These are phyloP conservation scores for Fomes fomentarius DNA, from an alignment of 1,284 basidiomycete genomes.

Conservation along the genomic window DNA sequence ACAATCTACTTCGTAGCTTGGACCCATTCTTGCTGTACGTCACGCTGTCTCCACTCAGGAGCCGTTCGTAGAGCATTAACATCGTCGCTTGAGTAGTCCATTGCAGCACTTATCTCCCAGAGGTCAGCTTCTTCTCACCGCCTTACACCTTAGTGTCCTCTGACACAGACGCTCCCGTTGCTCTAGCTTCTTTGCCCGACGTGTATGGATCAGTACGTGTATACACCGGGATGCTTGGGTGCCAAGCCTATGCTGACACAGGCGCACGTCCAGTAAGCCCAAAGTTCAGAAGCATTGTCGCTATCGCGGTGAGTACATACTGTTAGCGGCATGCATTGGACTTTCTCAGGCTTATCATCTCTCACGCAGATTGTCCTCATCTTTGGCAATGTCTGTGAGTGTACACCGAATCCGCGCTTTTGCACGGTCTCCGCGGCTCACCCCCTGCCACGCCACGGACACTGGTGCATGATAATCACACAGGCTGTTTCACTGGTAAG, in stretches of 20 bases:
- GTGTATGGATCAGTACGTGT: slow-evolving; percentile 2
- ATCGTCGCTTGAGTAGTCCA: neutral
- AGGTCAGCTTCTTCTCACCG: neutral
- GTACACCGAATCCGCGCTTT: neutral
- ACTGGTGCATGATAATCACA: too few species aligned
- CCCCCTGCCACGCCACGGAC: too few species aligned
- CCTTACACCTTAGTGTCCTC: too few species aligned
- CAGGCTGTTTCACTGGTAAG: too few species aligned
- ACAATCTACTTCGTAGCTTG: neutral
- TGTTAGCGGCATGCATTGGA: neutral
- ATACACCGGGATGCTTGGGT: neutral
- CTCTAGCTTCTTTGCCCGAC: neutral
- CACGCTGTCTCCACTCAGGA: neutral
- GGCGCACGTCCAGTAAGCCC: too few species aligned
- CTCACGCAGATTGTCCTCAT: neutral
- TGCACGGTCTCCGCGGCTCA: too few species aligned
- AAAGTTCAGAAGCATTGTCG: too few species aligned
- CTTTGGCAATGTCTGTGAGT: slow-evolving; percentile 2
- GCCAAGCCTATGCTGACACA: neutral
- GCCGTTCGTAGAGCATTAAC: neutral
- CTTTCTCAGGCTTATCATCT: neutral
- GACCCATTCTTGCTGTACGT: neutral
- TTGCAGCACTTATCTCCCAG: slow-evolving; percentile 1
- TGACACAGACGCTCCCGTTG: too few species aligned
- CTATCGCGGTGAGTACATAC: too few species aligned